These are phyloP conservation scores for Plasmodium gallinaceum DNA, from an alignment of 169 alveolate species.

Conservation along the genomic window DNA sequence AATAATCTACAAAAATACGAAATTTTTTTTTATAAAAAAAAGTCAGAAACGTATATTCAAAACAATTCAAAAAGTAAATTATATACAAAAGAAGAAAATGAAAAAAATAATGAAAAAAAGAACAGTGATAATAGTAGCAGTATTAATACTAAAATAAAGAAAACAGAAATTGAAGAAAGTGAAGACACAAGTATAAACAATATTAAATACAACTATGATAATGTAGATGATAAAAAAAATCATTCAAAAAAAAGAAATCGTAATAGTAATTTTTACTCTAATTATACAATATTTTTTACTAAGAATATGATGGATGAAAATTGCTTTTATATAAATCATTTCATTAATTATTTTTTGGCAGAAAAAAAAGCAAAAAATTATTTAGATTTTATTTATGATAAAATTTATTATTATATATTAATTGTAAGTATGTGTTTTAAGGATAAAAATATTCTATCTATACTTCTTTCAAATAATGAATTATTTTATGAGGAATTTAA, in stretches of 20 bases:
- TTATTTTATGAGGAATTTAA: conserved; percentile 46
- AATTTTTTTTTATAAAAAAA: conserved; percentile 24
- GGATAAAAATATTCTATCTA: conserved; percentile 53
- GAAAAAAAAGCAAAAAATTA: conserved; percentile 14
- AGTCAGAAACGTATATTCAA: not conserved
- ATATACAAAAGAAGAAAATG: too few relatives aligned
- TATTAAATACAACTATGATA: too few relatives aligned
- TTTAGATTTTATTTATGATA: conserved; percentile 41
- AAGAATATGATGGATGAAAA: conserved; percentile 43
- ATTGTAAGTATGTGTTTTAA: conserved; percentile 66
- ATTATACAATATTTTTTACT: not conserved
- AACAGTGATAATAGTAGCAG: too few relatives aligned
- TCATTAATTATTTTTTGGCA: conserved; percentile 36
- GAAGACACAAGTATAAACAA: too few relatives aligned
- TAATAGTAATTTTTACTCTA: too few relatives aligned
- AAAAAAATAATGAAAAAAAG: not conserved
- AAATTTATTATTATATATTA: conserved; percentile 49
- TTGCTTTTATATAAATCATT: conserved; percentile 37
- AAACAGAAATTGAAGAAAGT: too few relatives aligned
- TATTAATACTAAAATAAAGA: too few relatives aligned
- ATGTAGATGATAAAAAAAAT: too few relatives aligned
- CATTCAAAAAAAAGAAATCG: too few relatives aligned
- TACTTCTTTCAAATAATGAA: conserved; percentile 49
- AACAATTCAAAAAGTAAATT: too few relatives aligned
- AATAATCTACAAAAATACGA: conserved; percentile 58